Base-by-base conservation (phyloP, 2,329 filamentous ascomycete genomes). In the Pseudocercospora vitis region DNA sequence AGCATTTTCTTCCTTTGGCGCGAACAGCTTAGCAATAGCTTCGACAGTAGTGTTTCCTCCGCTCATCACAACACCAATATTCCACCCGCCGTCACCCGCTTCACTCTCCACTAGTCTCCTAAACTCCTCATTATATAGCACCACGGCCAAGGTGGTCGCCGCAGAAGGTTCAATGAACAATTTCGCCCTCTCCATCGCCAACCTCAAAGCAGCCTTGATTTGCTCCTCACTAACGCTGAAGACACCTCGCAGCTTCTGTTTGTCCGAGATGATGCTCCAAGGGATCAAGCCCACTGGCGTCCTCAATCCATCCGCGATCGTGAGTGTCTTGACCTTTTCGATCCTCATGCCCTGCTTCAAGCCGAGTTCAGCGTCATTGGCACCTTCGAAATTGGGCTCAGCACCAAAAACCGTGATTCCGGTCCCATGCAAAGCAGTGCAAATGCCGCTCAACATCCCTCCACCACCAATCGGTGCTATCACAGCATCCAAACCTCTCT, bases 131-230 rank as follows among this genome's bases (percentile, higher is more conserved):
- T 96, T 87, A 61, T 83, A 96, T 61, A 97, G 74, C 48, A 85
- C 86, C 6, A 89, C 88, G 0, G 92, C 94, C 55, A 97, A 71
- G 1, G 84, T 83, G n/a, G 96, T 91, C 2, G 86, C 90, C 0
- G 88, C 83, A 71, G 87, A 91, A 18, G 92, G 92, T 78, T 97
- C 92, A 9, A 96, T 84, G 18, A 96, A 84, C 42, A 95, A 75
- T 81, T 97, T 96, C 79, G 94, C 84, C 53, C 91, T 76, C 80
- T 97, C 92, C 58, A 91, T 75, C 28, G 95, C 86, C 57, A 97
- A 72, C 57, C 81, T 75, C 81, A 96, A 80, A 9, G 91, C 87
- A 18, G 76, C 79, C 65, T 81, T 80, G 69, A 97, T 96, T 77
- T 96, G 83, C 50, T 86, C 84, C 71, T 97, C 92, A 1, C 78